phyloP scores from a whole-genome alignment of 139 green algal species.

The Yamagishiella unicocca region DNA sequence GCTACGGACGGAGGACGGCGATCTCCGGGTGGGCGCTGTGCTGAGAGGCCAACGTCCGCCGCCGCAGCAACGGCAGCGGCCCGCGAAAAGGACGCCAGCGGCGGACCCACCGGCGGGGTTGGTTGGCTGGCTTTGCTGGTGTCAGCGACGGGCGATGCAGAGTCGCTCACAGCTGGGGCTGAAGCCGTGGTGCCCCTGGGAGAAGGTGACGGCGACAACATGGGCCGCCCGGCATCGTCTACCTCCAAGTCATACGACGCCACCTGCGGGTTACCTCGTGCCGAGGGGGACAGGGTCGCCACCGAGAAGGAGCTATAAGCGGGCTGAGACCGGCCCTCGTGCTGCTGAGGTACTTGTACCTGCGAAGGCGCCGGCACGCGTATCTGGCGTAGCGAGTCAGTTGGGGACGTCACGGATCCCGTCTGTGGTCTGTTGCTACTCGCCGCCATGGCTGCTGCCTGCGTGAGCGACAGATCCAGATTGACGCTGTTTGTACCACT shows the following conservation, averaged over 20 bases:
- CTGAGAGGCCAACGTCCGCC: conserved; percentile 1
- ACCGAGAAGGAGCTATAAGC: neutral
- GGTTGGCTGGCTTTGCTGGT: neutral
- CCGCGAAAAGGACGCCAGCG: conserved; percentile 20
- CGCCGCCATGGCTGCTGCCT: neutral
- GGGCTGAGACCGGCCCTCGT: no score
- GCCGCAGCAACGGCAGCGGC: conserved; percentile 22
- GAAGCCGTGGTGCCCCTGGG: neutral
- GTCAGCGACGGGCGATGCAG: no score
- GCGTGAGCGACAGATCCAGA: conserved; percentile 16
- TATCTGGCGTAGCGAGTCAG: no score
- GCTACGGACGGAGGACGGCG: neutral
- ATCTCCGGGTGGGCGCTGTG: neutral
- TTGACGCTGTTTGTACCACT: neutral
- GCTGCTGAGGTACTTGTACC: no score
- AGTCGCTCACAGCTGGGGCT: neutral
- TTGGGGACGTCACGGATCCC: no score
- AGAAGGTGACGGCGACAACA: neutral
- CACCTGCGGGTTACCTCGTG: neutral
- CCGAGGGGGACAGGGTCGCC: neutral
- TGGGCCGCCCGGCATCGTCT: neutral
- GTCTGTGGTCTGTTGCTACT: neutral
- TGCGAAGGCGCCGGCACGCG: no score
- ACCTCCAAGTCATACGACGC: neutral
- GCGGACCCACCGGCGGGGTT: neutral